phyloP scores from a whole-genome alignment of 345 rosid genomes.

The Jatropha curcas region DNA sequence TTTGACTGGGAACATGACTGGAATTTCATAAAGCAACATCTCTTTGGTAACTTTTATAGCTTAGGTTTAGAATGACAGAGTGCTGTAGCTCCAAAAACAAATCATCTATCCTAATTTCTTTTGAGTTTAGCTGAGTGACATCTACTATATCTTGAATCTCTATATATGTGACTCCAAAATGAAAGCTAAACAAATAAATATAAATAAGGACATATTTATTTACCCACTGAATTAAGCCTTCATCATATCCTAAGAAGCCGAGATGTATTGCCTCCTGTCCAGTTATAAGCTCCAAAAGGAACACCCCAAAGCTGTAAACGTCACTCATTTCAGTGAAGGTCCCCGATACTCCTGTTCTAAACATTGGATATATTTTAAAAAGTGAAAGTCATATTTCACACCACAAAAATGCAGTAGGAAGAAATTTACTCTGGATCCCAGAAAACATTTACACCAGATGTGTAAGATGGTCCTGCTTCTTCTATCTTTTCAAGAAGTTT shows the following conservation, averaged over 20 bases:
- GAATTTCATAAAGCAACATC: neutral
- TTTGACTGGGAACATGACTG: neutral
- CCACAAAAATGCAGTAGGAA: conserved; percentile 15
- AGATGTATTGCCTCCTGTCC: conserved; percentile 40
- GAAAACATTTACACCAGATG: conserved; percentile 39
- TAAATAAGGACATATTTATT: neutral
- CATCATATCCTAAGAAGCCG: conserved; percentile 35
- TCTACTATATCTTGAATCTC: neutral
- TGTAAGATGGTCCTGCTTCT: conserved; percentile 51
- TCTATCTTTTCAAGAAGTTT: conserved; percentile 46
- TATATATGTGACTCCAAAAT: neutral
- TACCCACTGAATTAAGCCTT: conserved; percentile 55
- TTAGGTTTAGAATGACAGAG: neutral
- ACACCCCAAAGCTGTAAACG: conserved; percentile 68
- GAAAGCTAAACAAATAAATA: neutral
- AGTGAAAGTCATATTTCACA: conserved; percentile 10
- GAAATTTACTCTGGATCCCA: conserved; percentile 61
- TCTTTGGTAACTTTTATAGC: neutral
- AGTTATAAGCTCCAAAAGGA: conserved; percentile 63
- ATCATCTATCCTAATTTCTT: neutral
- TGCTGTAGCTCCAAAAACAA: neutral
- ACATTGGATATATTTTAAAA: neutral
- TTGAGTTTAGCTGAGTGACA: neutral
- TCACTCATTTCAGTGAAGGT: conserved; percentile 49
- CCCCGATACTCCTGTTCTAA: conserved; percentile 44